Percentiles rank a stretch among this genome's conserved stretches.
phyloP scores from a whole-genome alignment of 805 yeast genomes.

The Novakomyces olei region DNA sequence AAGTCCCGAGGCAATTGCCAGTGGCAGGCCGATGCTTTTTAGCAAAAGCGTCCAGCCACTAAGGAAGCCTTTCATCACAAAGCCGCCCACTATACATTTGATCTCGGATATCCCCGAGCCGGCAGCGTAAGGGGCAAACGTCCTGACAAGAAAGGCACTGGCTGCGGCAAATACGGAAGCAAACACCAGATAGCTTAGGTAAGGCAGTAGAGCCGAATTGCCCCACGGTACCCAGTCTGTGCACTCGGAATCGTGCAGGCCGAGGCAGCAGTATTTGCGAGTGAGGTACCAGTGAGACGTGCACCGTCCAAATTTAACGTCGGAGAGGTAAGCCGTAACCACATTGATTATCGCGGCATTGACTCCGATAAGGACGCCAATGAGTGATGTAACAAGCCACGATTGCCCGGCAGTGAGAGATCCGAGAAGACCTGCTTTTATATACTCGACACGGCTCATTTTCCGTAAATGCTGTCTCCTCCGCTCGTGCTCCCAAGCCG shows the following conservation, averaged over 20 bases:
- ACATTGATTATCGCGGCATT: slow-evolving; percentile 68
- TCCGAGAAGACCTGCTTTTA: not conserved
- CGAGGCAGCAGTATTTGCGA: slow-evolving; percentile 66
- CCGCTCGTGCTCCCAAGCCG: slow-evolving; percentile 14
- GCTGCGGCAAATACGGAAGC: slow-evolving; percentile 39
- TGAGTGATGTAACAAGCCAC: slow-evolving; percentile 53
- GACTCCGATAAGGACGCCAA: slow-evolving; percentile 58
- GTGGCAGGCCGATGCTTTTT: slow-evolving; percentile 62
- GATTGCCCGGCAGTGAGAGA: slow-evolving; percentile 18
- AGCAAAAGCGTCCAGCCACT: slow-evolving; percentile 49
- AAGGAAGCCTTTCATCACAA: slow-evolving; percentile 53
- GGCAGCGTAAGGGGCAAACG: slow-evolving; percentile 72
- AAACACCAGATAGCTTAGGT: slow-evolving; percentile 33
- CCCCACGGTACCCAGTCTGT: slow-evolving; percentile 53
- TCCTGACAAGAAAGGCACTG: slow-evolving; percentile 47
- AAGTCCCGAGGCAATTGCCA: slow-evolving; percentile 80
- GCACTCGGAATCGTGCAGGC: slow-evolving; percentile 27
- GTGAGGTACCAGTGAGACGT: slow-evolving; percentile 43
- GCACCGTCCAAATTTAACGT: slow-evolving; percentile 62
- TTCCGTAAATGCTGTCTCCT: slow-evolving; percentile 6
- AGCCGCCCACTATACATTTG: slow-evolving; percentile 84
- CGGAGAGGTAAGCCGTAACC: slow-evolving; percentile 69
- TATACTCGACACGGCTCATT: slow-evolving; percentile 4
- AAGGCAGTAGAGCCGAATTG: slow-evolving; percentile 19
- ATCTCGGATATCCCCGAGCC: slow-evolving; percentile 97